Percentiles rank a stretch among this genome's conserved stretches.
Conservation (phyloP, 2,329 filamentous ascomycete genomes). For the Sporothrix schenckii region DNA sequence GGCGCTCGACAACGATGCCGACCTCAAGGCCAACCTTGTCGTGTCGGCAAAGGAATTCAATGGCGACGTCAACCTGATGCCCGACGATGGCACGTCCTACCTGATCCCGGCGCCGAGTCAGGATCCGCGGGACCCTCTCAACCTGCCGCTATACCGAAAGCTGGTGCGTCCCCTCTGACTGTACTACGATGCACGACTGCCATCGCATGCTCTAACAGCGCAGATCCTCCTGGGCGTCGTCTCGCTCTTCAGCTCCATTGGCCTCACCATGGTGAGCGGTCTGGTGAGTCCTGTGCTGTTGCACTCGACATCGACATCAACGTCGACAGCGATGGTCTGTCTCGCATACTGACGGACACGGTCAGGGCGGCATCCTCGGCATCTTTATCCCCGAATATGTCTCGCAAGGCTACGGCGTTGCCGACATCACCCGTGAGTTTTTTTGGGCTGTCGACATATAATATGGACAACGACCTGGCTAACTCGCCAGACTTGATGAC, state of each 20-base stretch:
- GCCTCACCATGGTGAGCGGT: slow-evolving; percentile 13
- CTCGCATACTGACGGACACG: not conserved
- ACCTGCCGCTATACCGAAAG: slow-evolving; percentile 14
- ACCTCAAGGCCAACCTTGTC: not conserved
- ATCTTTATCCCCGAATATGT: not conserved
- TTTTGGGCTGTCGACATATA: not conserved
- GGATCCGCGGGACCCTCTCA: slow-evolving; percentile 14
- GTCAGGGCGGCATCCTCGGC: not conserved
- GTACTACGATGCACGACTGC: not conserved
- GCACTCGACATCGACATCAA: not conserved
- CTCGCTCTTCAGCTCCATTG: slow-evolving; percentile 3
- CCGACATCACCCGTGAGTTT: not conserved
- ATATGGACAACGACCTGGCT: not conserved
- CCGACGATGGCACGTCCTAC: slow-evolving; percentile 3
- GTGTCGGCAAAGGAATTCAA: not conserved
- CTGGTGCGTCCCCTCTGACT: not conserved
- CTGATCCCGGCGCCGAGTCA: slow-evolving; percentile 14
- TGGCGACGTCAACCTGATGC: not conserved
- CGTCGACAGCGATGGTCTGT: no score
- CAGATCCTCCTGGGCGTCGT: not conserved
- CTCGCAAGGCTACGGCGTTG: slow-evolving; percentile 11
- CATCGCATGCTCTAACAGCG: not conserved
- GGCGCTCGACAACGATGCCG: slow-evolving; percentile 6
- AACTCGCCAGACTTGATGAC: not conserved
- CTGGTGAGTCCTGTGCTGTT: not conserved